phyloP scores from a whole-genome alignment of 495 filamentous ascomycete species.

The Astrothelium macrocarpum region DNA sequence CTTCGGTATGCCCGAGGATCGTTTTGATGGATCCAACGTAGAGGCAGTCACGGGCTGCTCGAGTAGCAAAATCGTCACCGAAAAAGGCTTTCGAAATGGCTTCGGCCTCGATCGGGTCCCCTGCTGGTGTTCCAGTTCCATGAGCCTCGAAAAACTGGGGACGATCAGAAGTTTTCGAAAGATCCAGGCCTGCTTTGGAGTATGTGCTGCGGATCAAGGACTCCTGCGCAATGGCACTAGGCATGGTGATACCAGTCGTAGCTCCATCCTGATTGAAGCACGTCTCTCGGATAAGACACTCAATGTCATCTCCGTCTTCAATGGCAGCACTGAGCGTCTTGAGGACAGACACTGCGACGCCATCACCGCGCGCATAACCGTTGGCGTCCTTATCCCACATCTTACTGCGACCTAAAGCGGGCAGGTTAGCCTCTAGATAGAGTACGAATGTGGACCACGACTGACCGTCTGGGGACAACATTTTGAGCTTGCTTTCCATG shows the following conservation, averaged over 20 bases:
- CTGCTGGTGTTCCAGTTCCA: constrained; percentile 36
- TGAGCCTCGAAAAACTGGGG: constrained; percentile 26
- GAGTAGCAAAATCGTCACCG: constrained; percentile 4
- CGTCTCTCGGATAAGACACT: neutral
- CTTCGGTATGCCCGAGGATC: constrained; percentile 31
- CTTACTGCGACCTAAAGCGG: neutral
- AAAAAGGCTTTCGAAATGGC: constrained; percentile 27
- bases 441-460: neutral
- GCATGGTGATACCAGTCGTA: constrained; percentile 26
- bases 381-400: neutral
- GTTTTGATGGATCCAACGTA: constrained; percentile 28
- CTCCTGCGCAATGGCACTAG: constrained; percentile 24
- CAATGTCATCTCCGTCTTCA: neutral
- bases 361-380: neutral
- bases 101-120: constrained; percentile 31
- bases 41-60: neutral
- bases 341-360: neutral
- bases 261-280: neutral
- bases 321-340: neutral
- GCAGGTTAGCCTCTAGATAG: neutral
- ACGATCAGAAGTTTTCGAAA: constrained; percentile 16
- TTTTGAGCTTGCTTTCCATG: neutral
- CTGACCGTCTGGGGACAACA: neutral
- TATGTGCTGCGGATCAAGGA: constrained; percentile 19
- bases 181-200: constrained; percentile 12